A percentile compares a stretch with the other conserved stretches of the same genome.
phyloP scores from a whole-genome alignment of 1,284 basidiomycete species.

The Ceratobasidium sp. region DNA sequence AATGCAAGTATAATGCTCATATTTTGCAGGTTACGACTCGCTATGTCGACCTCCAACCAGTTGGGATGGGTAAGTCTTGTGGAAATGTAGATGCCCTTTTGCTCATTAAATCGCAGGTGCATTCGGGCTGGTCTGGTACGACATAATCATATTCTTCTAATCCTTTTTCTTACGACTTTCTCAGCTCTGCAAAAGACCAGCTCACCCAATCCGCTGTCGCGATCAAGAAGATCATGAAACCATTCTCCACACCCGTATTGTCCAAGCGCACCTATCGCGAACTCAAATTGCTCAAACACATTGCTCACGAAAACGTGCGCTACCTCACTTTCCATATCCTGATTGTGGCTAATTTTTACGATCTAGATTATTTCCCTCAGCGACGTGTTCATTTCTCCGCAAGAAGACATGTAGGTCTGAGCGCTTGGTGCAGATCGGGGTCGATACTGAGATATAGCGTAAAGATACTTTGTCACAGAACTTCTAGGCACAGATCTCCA shows the following conservation, averaged over 20 bases:
- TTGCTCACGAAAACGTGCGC: conserved; percentile 95
- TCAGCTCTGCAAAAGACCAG: conserved; percentile 97
- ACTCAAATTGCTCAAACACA: conserved; percentile 98
- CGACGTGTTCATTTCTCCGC: conserved; percentile 98
- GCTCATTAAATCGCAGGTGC: conserved; percentile 69
- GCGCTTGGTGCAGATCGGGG: conserved; percentile 1
- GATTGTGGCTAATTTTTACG: conserved; percentile 12
- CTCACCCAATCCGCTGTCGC: conserved; percentile 94
- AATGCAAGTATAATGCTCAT: conserved; percentile 46
- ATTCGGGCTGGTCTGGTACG: conserved; percentile 94
- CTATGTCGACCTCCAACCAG: conserved; percentile 99
- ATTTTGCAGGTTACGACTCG: conserved; percentile 88
- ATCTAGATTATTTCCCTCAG: conserved; percentile 95
- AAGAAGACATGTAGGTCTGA: conserved; percentile 88
- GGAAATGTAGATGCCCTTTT: background rate
- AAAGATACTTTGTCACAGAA: conserved; percentile 99
- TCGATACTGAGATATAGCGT: background rate
- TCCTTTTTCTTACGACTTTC: background rate
- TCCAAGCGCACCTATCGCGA: conserved; percentile 98
- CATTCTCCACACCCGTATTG: conserved; percentile 97
- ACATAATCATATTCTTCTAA: conserved; percentile 34
- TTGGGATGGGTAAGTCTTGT: conserved; percentile 89
- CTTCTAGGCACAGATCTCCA: conserved; percentile 98
- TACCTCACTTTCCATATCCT: background rate
- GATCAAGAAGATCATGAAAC: conserved; percentile 99